A percentile compares a stretch with the other conserved stretches of the same genome.
These are phyloP conservation scores for Penicillium coffeae DNA, from an alignment of 495 filamentous ascomycete species.

Conservation along the genomic window DNA sequence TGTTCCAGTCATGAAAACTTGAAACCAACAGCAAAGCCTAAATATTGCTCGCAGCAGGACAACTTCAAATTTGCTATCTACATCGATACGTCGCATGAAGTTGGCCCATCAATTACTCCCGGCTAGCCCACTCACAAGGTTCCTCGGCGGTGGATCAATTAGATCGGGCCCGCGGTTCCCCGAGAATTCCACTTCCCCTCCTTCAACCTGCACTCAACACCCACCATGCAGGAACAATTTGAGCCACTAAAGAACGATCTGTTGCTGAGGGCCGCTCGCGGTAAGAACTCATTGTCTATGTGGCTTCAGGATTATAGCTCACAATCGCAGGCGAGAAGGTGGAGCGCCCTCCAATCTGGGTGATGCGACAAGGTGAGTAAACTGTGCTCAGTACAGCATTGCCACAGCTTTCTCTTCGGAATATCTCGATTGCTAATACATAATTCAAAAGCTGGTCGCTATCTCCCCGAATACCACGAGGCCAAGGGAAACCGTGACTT, in stretches of 20 bases:
- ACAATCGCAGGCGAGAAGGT: constrained; percentile 72
- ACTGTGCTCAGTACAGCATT: not conserved
- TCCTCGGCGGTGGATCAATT: constrained; percentile 4
- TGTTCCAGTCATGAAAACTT: too few relatives aligned
- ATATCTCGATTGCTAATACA: constrained; percentile 7
- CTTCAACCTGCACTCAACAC: constrained; percentile 22
- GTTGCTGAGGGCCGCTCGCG: constrained; percentile 80
- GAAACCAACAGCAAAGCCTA: too few relatives aligned
- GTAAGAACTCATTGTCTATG: constrained; percentile 40
- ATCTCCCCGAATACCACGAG: constrained; percentile 96
- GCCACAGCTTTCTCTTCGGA: not conserved
- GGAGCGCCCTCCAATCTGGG: constrained; percentile 91
- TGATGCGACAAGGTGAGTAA: constrained; percentile 89
- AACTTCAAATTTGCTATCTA: too few relatives aligned
- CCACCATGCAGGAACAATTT: constrained; percentile 62
- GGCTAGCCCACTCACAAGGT: too few relatives aligned
- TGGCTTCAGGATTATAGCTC: constrained; percentile 7
- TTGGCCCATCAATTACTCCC: not conserved
- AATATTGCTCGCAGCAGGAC: too few relatives aligned
- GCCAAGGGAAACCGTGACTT: constrained; percentile 87
- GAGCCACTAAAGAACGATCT: constrained; percentile 85
- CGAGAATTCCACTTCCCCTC: constrained; percentile 25
- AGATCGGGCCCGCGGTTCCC: constrained; percentile 13
- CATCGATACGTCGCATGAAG: too few relatives aligned
- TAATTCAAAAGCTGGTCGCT: constrained; percentile 70